These are phyloP conservation scores for Saccharomyces hybrid DNA, from an alignment of 1,139 yeast genomes.

Conservation along the genomic window DNA sequence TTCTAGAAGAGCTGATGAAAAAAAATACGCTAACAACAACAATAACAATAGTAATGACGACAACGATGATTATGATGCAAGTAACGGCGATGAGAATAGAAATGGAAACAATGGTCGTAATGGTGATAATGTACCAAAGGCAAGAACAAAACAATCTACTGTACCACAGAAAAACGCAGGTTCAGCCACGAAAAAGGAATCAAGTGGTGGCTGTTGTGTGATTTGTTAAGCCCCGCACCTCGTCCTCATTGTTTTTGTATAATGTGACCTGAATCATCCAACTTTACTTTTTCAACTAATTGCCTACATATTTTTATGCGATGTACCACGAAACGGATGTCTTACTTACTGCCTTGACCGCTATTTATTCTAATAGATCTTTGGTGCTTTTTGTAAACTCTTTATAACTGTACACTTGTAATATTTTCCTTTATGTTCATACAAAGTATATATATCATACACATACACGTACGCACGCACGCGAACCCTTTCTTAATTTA, in stretches of 20 bases:
- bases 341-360: neutral
- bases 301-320: neutral
- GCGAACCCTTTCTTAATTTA: slow-evolving; percentile 44
- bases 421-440: neutral
- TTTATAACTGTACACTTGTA: neutral
- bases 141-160: slow-evolving; percentile 3
- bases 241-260: neutral
- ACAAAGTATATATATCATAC: neutral
- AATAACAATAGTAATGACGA: neutral
- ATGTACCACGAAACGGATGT: neutral
- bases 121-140: neutral
- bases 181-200: slow-evolving; percentile 7
- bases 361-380: neutral
- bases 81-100: neutral
- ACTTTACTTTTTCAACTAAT: neutral
- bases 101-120: neutral
- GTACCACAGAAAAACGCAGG: slow-evolving; percentile 10
- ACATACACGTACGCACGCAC: neutral
- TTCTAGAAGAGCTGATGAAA: neutral
- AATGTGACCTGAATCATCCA: neutral
- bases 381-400: neutral
- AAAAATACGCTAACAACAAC: neutral
- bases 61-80: neutral
- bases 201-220: slow-evolving; percentile 19
- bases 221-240: slow-evolving; percentile 9